phyloP scores from a whole-genome alignment of 2,329 filamentous ascomycete genomes.

The Xylariaceae sp. region DNA sequence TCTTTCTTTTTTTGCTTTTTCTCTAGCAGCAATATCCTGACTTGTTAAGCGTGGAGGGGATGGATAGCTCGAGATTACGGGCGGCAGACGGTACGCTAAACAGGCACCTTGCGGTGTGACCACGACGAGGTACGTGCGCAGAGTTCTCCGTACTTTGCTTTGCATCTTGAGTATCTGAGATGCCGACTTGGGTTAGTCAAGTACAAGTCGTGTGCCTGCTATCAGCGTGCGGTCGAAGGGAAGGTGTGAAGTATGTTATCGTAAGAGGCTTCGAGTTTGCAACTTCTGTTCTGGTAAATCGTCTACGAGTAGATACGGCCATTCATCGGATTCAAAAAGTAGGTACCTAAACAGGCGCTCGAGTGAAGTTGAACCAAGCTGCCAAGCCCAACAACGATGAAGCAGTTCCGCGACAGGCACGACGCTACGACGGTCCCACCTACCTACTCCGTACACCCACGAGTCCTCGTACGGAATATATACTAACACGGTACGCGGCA shows the following conservation, averaged over 20 bases:
- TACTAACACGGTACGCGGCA: no score
- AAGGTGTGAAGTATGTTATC: no score
- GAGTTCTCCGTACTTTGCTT: neutral
- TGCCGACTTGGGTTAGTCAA: no score
- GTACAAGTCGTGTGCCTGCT: no score
- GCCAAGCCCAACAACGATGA: constrained; percentile 12
- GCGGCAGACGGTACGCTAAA: neutral
- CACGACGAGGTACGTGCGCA: neutral
- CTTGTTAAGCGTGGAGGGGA: neutral
- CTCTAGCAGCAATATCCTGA: neutral
- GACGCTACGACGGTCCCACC: neutral
- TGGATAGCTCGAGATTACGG: neutral
- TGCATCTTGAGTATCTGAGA: no score
- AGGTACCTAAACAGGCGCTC: neutral
- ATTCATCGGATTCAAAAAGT: neutral
- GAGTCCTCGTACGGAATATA: no score
- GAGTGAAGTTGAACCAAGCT: constrained; percentile 3
- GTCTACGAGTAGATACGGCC: no score
- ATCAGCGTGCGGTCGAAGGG: no score
- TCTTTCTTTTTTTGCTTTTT: no score
- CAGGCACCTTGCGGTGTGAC: neutral
- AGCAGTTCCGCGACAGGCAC: constrained; percentile 19
- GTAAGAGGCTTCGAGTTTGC: no score
- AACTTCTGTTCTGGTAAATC: no score
- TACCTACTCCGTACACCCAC: neutral